phyloP scores from a whole-genome alignment of 805 yeast genomes.

The Myxozyma melibiosi region DNA sequence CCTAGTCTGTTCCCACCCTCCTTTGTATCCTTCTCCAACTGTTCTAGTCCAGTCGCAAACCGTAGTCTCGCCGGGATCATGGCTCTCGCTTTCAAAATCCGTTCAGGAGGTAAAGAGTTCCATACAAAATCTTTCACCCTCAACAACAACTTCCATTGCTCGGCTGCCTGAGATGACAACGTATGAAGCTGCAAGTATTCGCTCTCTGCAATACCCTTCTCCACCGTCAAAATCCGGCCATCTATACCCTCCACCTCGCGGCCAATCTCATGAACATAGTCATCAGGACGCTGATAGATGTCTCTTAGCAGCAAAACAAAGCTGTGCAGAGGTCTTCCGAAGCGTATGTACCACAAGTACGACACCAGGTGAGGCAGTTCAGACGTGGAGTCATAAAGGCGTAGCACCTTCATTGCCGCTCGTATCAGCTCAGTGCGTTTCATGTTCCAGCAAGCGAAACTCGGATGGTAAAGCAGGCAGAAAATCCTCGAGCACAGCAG shows the following conservation, averaged over 20 bases:
- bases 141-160: slow-evolving; percentile 20
- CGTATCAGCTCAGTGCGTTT: slow-evolving; percentile 6
- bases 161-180: not conserved
- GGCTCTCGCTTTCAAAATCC: not conserved
- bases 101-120: slow-evolving; percentile 12
- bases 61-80: not conserved
- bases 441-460: not conserved
- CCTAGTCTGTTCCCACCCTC: too few species aligned
- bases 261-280: slow-evolving; percentile 7
- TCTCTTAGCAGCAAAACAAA: slow-evolving; percentile 17
- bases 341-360: slow-evolving; percentile 14
- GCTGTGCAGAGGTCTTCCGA: slow-evolving; percentile 18
- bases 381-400: not conserved
- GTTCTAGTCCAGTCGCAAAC: not conserved
- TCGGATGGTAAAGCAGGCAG: slow-evolving; percentile 16
- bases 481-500: slow-evolving; percentile 7
- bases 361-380: not conserved
- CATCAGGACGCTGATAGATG: slow-evolving; percentile 12
- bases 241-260: slow-evolving; percentile 7
- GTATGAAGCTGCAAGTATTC: slow-evolving; percentile 3
- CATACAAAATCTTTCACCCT: slow-evolving; percentile 14
- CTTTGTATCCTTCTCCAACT: not conserved
- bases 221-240: slow-evolving; percentile 10
- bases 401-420: slow-evolving; percentile 17
- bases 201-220: slow-evolving; percentile 7